Evolutionary conservation across 441 rosid genomes (phyloP).

Genomic region (Corymbia calophylla): DNA sequence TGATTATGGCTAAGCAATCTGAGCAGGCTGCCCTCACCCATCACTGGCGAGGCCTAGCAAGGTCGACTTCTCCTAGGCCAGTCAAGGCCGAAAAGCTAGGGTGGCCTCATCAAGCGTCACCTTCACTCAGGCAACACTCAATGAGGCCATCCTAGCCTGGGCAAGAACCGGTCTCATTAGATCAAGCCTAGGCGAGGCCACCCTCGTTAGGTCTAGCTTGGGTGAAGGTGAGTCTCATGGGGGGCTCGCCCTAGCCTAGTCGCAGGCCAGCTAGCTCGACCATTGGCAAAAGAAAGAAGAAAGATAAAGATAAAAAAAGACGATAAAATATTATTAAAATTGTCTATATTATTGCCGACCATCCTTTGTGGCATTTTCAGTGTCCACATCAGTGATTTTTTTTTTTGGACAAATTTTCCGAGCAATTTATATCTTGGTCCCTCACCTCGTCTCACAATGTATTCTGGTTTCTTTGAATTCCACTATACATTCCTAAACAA

Average conservation of each 20-base stretch:
- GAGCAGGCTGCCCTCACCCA: accelerated
- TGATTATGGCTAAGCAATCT: too few species aligned
- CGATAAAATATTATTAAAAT: background rate
- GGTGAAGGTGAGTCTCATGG: accelerated
- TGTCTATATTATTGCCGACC: accelerated
- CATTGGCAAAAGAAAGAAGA: background rate
- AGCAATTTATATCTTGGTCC: background rate
- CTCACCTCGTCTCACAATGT: background rate
- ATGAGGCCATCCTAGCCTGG: too few species aligned
- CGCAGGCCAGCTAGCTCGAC: accelerated
- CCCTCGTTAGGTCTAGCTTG: background rate
- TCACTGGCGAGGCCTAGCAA: background rate
- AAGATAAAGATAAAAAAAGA: too few species aligned
- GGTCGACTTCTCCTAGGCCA: accelerated
- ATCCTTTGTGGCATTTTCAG: accelerated
- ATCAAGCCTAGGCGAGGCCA: background rate
- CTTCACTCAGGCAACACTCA: too few species aligned
- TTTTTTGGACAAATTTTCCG: background rate
- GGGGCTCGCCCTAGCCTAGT: accelerated
- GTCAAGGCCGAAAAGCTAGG: too few species aligned
- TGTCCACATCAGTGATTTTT: background rate
- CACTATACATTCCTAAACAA: background rate
- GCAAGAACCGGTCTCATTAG: too few species aligned
- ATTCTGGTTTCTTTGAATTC: background rate
- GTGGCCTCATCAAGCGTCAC: too few species aligned